phyloP scores from a whole-genome alignment of 352 stramenopile species.

The Globisporangium canariense region DNA sequence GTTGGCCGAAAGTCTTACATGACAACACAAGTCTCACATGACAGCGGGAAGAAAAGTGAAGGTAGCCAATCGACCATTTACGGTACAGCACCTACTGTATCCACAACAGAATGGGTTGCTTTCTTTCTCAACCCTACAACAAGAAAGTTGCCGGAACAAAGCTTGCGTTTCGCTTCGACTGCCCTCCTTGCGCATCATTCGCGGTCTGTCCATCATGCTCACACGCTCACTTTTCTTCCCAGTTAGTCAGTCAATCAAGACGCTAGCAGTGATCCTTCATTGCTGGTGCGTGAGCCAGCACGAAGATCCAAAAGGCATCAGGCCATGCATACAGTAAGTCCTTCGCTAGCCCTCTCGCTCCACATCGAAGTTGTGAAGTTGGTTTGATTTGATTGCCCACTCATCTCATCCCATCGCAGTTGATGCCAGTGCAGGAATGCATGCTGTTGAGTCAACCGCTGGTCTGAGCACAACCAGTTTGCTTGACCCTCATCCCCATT shows the following conservation, averaged over 20 bases:
- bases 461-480: not conserved
- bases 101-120: not conserved
- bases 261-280: no score
- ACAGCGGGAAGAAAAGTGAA: slow-evolving; percentile 4
- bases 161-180: not conserved
- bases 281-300: no score
- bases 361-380: no score
- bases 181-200: not conserved
- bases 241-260: no score
- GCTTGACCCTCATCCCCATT: not conserved
- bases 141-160: no score
- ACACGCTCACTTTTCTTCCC: no score
- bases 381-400: no score
- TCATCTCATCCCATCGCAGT: no score
- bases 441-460: not conserved
- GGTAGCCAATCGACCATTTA: not conserved
- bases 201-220: not conserved
- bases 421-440: no score
- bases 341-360: no score
- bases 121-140: not conserved
- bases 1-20: not conserved
- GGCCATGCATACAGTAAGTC: no score
- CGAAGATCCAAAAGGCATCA: no score
- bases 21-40: not conserved
- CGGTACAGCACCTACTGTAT: not conserved